A percentile compares a stretch with the other conserved stretches of the same genome.
These are phyloP conservation scores for Suillus fuscotomentosus DNA, from an alignment of 768 basidiomycete genomes.

Conservation along the genomic window DNA sequence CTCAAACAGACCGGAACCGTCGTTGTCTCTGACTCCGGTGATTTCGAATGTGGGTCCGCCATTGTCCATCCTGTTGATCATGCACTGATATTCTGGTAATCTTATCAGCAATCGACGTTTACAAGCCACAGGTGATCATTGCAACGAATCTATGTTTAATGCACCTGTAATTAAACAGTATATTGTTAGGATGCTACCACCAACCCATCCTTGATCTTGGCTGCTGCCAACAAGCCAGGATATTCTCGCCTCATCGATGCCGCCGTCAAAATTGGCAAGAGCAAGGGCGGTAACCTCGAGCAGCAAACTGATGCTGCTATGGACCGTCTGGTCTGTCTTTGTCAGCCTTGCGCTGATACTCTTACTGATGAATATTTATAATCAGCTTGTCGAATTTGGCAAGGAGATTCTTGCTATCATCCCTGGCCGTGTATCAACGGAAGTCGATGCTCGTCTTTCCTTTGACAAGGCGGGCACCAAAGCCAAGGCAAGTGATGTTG, in stretches of 20 bases:
- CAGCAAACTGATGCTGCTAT: constrained; percentile 74
- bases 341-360: not conserved
- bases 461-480: constrained; percentile 94
- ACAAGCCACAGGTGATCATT: constrained; percentile 81
- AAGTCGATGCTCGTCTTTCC: constrained; percentile 96
- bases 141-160: constrained; percentile 13
- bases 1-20: constrained; percentile 93
- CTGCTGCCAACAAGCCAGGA: constrained; percentile 86
- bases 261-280: constrained; percentile 73
- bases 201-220: constrained; percentile 93
- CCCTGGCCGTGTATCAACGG: constrained; percentile 97
- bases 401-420: constrained; percentile 93
- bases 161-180: constrained; percentile 9
- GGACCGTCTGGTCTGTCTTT: constrained; percentile 77
- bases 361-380: constrained; percentile 6
- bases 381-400: constrained; percentile 94
- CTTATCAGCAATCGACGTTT: constrained; percentile 81
- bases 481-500: constrained; percentile 57
- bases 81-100: constrained; percentile 25
- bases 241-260: constrained; percentile 79
- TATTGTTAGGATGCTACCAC: constrained; percentile 86
- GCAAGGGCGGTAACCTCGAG: constrained; percentile 78
- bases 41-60: constrained; percentile 70
- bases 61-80: constrained; percentile 13
- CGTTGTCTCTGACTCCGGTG: constrained; percentile 97